phyloP scores from a whole-genome alignment of 257 asterid species.

The Solanum pinnatisectum region DNA sequence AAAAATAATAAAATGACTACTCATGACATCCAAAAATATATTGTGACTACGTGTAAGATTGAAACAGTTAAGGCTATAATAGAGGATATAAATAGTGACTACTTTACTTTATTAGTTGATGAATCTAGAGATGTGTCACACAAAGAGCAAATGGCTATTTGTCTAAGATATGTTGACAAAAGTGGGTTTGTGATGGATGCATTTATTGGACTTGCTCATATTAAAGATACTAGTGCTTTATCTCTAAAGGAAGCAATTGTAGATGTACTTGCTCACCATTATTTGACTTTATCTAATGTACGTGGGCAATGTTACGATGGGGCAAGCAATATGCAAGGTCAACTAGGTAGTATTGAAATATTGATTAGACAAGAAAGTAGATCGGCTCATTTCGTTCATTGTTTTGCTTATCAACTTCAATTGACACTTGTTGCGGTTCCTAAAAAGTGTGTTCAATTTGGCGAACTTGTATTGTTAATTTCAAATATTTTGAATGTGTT shows the following conservation, averaged over 20 bases:
- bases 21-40: neutral
- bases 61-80: neutral
- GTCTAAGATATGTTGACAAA: neutral
- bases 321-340: neutral
- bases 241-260: neutral
- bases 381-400: neutral
- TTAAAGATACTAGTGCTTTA: neutral
- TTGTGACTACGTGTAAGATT: neutral
- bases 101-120: no score
- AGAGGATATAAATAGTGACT: neutral
- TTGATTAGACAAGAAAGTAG: neutral
- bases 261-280: neutral
- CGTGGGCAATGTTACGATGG: neutral
- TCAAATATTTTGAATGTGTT: neutral
- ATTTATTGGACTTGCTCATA: neutral
- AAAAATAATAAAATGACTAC: neutral
- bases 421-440: neutral
- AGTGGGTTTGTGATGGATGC: neutral
- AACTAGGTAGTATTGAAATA: neutral
- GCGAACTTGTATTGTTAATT: neutral
- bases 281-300: neutral
- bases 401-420: neutral
- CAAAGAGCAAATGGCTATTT: neutral
- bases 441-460: neutral
- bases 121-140: no score